These are phyloP conservation scores for Colletotrichum somersetense DNA, from an alignment of 2,329 filamentous ascomycete species.

Conservation along the genomic window DNA sequence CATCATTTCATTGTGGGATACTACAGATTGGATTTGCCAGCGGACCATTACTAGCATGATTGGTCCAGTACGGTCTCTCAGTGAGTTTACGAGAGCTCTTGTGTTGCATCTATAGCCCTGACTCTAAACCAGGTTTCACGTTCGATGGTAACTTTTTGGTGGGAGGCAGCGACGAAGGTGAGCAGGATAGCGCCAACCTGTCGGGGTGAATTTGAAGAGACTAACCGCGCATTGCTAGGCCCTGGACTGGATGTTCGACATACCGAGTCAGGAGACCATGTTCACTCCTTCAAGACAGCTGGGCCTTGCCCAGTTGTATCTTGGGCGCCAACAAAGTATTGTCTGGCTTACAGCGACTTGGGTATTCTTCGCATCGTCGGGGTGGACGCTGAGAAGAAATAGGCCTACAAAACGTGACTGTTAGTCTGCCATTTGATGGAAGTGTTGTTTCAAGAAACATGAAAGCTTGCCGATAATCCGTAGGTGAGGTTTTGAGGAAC, in stretches of 20 bases:
- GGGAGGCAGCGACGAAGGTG: conserved; percentile 80
- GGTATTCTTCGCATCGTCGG: conserved; percentile 78
- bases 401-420: background rate
- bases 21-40: conserved; percentile 80
- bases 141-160: conserved; percentile 83
- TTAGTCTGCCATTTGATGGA: background rate
- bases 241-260: conserved; percentile 77
- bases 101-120: background rate
- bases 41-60: conserved; percentile 77
- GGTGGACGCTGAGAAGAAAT: conserved; percentile 63
- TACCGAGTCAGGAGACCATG: conserved; percentile 78
- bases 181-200: conserved; percentile 38
- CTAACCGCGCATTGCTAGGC: conserved; percentile 51
- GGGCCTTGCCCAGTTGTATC: conserved; percentile 75
- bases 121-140: conserved; percentile 69
- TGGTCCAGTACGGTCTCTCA: conserved; percentile 77
- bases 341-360: conserved; percentile 78
- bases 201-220: background rate
- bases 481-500: background rate
- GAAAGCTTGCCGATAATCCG: too few species aligned
- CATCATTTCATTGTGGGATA: conserved; percentile 83
- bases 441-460: background rate
- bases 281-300: conserved; percentile 78
- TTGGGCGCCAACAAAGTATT: conserved; percentile 82
- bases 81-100: conserved; percentile 54